Conservation (phyloP, 78 protist species). For the Ministeria vibrans region DNA sequence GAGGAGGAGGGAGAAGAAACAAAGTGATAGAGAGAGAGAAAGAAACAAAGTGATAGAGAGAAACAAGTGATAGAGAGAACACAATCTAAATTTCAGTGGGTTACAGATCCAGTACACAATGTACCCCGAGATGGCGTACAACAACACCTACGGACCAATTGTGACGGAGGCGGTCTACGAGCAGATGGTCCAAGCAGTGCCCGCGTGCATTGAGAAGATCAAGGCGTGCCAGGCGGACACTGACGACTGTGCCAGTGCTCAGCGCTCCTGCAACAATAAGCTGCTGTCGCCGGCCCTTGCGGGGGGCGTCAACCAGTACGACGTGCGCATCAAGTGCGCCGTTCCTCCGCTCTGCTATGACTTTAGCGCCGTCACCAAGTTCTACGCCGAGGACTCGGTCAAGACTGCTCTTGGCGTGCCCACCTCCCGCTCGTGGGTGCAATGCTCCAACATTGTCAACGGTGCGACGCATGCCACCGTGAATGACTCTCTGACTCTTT, state of each 20-base stretch:
- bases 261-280: background rate
- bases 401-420: constrained; percentile 5
- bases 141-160: background rate
- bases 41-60: background rate
- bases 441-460: background rate
- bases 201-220: background rate
- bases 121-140: constrained; percentile 7
- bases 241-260: background rate
- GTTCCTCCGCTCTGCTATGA: constrained; percentile 22
- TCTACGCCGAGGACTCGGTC: background rate
- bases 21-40: no score
- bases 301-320: constrained; percentile 16
- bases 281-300: background rate
- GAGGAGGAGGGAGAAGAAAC: no score
- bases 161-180: background rate
- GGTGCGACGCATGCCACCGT: no score
- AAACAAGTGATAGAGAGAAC: background rate
- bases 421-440: background rate
- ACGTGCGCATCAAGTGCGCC: background rate
- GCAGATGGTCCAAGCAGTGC: background rate
- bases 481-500: no score
- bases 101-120: constrained; percentile 36
- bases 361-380: background rate
- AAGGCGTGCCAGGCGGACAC: background rate
- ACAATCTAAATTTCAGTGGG: background rate